Evolutionary conservation across 768 basidiomycete species (phyloP).

Genomic region (Amanita phalloides): DNA sequence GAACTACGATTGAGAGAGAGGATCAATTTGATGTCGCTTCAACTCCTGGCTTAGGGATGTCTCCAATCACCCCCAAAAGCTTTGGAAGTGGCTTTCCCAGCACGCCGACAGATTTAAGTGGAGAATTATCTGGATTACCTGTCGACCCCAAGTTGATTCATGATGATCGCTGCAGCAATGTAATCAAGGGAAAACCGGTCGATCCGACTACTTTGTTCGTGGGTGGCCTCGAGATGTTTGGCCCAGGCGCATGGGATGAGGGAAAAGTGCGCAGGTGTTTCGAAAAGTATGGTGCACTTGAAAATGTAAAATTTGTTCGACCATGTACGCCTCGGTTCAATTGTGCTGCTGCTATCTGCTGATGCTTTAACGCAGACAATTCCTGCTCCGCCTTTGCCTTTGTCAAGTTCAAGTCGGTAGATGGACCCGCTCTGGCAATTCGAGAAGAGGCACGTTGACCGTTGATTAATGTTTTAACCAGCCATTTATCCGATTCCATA

Average conservation of each 20-base stretch:
- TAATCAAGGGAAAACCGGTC: constrained; percentile 26
- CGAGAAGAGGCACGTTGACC: constrained; percentile 40
- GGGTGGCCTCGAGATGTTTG: constrained; percentile 60
- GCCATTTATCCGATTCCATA: background rate
- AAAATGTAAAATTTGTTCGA: constrained; percentile 52
- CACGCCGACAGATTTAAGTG: constrained; percentile 33
- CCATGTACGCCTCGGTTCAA: constrained; percentile 37
- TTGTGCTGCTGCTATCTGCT: background rate
- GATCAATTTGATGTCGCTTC: background rate
- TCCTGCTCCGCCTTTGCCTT: constrained; percentile 71
- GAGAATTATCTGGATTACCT: constrained; percentile 17
- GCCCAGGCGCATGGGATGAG: constrained; percentile 61
- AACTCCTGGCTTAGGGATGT: constrained; percentile 35
- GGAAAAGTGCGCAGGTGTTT: constrained; percentile 49
- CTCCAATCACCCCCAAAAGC: constrained; percentile 41
- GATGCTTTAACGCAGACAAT: constrained; percentile 29
- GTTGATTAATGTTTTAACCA: background rate
- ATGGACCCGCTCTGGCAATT: constrained; percentile 59
- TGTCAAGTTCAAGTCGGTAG: constrained; percentile 55
- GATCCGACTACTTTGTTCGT: constrained; percentile 70
- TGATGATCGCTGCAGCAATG: constrained; percentile 11
- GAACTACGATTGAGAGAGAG: constrained; percentile 13
- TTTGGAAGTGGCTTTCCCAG: constrained; percentile 35
- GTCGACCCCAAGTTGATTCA: constrained; percentile 16
- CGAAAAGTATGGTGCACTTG: constrained; percentile 51